These are phyloP conservation scores for Drosera spatulata DNA, from an alignment of 179 eudicot species.

Conservation along the genomic window DNA sequence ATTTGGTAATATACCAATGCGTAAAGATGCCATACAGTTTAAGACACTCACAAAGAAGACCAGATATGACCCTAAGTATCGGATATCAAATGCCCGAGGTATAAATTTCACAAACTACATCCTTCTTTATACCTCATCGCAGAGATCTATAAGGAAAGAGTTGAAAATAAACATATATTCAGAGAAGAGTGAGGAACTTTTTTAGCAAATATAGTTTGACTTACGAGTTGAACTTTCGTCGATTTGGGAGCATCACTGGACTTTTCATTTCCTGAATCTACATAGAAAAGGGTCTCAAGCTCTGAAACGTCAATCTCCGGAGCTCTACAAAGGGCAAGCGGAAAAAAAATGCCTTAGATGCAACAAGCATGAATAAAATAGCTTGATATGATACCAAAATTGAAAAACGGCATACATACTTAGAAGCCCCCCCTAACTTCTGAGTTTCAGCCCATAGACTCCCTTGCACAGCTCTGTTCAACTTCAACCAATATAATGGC, in stretches of 20 bases:
- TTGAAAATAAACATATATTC: no score
- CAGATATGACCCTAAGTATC: no score
- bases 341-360: background rate
- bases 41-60: no score
- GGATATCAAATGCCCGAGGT: no score
- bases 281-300: conserved; percentile 80
- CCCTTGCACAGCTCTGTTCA: conserved; percentile 72
- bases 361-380: conserved; percentile 3
- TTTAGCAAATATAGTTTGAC: background rate
- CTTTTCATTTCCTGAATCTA: conserved; percentile 37
- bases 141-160: no score
- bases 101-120: no score
- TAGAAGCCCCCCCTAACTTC: conserved; percentile 69
- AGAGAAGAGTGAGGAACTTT: background rate
- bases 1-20: no score
- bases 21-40: no score
- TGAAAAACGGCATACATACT: conserved; percentile 23
- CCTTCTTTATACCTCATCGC: no score
- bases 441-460: conserved; percentile 94
- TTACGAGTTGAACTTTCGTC: conserved; percentile 78
- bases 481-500: conserved; percentile 82
- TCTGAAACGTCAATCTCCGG: conserved; percentile 80
- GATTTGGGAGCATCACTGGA: conserved; percentile 37
- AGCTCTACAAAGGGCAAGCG: conserved; percentile 47
- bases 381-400: background rate